Evolutionary conservation across 768 basidiomycete species (phyloP), one percentile per base, ranked within the genome.

Genomic region (Leccinum sublutescens): DNA sequence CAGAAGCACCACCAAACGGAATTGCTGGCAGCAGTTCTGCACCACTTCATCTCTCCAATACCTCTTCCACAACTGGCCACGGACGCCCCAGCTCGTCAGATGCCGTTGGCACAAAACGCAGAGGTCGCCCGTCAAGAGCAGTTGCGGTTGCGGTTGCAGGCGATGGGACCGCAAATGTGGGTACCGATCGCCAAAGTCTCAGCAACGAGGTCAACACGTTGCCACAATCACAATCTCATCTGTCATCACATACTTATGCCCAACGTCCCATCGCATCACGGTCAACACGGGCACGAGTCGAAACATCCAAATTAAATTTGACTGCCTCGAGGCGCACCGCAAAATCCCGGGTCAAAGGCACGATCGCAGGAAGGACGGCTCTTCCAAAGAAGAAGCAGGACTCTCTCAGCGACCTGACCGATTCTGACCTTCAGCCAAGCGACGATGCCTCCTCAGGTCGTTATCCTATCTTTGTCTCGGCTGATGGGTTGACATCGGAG

Each of bases 381-480:
- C 62, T 61, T 54, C 36, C 62, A 31, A 72, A 65, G 54, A 64
- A 64, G 50, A 66, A 64, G 57, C 60, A 40, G 29, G 57, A 17
- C 27, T 36, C 54, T 52, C 17, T 55, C 64, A 56, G 53, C 52
- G 63, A 65, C 36, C 66, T 68, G 7, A 49, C 63, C 9, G 68
- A 68, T 55, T 64, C 62, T 63, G 66, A 72, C 62, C 66, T 59
- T 74, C 51, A 72, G 75, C 58, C 71, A 74, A 78, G 73, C 14
- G 66, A 68, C 49, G 75, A 76, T 55, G 64, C 55, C 17, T 74
- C 69, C 11, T 76, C 76, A 5, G 72, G 65, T 49, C 76, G 73
- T 52, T 85, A 86, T 69, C 88, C 88, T 12, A 89, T 86, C 23
- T 88, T 89, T 68, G 77, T 89, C 27, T 82, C 85, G 29, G 87